Conservation (phyloP, 192 early-diverging fungal genomes). For the Coemansia sp. region DNA sequence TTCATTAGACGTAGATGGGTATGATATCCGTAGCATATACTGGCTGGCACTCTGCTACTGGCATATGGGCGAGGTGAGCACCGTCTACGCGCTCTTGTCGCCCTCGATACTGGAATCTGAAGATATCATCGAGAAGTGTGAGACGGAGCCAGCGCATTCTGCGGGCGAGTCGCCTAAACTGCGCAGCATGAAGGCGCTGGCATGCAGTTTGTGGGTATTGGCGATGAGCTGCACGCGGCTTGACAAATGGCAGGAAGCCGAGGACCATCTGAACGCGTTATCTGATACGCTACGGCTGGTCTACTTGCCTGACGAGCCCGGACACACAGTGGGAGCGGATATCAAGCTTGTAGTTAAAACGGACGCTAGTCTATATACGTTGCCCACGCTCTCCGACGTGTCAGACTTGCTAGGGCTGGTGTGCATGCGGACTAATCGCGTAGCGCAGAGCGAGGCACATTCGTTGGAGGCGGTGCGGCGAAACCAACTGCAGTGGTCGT, state of each 20-base stretch:
- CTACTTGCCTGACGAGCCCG: slow-evolving; percentile 32
- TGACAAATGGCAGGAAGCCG: slow-evolving; percentile 59
- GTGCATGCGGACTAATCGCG: slow-evolving; percentile 49
- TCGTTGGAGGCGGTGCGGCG: slow-evolving; percentile 41
- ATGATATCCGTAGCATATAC: slow-evolving; percentile 53
- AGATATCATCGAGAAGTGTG: slow-evolving; percentile 25
- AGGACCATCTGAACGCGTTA: slow-evolving; percentile 44
- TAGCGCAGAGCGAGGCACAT: slow-evolving; percentile 38
- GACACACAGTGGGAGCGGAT: slow-evolving; percentile 19
- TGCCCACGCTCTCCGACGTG: slow-evolving; percentile 44
- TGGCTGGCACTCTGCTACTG: slow-evolving; percentile 58
- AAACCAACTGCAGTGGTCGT: slow-evolving; percentile 54
- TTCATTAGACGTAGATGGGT: neutral
- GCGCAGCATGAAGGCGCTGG: slow-evolving; percentile 42
- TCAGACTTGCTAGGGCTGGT: slow-evolving; percentile 49
- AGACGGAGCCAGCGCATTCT: neutral
- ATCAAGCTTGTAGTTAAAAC: slow-evolving; percentile 6
- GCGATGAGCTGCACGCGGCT: slow-evolving; percentile 51
- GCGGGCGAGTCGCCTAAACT: slow-evolving; percentile 16
- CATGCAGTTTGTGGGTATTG: slow-evolving; percentile 51
- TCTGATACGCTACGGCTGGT: slow-evolving; percentile 16
- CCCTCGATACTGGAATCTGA: slow-evolving; percentile 37
- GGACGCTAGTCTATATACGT: slow-evolving; percentile 16
- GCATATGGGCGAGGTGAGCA: slow-evolving; percentile 50
- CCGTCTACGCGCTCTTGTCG: slow-evolving; percentile 34